Conservation (phyloP, 495 filamentous ascomycete species). For the Aspergillus taichungensis region DNA sequence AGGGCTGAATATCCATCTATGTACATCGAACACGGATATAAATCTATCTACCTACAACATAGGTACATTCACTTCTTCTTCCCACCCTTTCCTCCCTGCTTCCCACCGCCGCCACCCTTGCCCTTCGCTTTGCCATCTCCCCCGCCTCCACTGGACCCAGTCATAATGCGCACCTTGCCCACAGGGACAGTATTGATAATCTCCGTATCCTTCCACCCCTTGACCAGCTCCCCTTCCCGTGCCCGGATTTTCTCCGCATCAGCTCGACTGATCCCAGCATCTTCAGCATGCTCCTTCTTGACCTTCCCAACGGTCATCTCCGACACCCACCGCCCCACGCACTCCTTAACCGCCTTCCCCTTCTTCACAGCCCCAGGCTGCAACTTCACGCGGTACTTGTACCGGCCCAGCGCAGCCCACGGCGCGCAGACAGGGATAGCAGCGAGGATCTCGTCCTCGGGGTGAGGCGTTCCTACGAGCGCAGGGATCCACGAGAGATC, state of each 20-base stretch:
- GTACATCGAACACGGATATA: neutral
- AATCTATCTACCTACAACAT: neutral
- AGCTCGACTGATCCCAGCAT: constrained; percentile 44
- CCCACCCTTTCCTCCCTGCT: constrained; percentile 36
- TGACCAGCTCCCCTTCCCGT: constrained; percentile 72
- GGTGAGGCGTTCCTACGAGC: constrained; percentile 66
- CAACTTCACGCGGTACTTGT: constrained; percentile 86
- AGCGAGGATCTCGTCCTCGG: constrained; percentile 81
- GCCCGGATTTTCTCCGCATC: constrained; percentile 75
- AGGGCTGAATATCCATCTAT: neutral
- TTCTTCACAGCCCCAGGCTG: constrained; percentile 89
- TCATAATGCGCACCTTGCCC: constrained; percentile 76
- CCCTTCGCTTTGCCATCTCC: constrained; percentile 39
- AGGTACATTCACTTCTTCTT: constrained; percentile 28
- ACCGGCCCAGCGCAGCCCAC: constrained; percentile 66
- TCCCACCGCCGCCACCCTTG: constrained; percentile 34
- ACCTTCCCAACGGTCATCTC: constrained; percentile 42
- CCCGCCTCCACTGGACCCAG: constrained; percentile 40
- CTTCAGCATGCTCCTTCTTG: constrained; percentile 40
- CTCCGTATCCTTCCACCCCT: constrained; percentile 71
- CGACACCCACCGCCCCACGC: constrained; percentile 62
- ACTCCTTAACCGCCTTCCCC: constrained; percentile 88
- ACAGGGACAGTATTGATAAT: constrained; percentile 75
- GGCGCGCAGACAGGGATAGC: constrained; percentile 87
- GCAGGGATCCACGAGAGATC: constrained; percentile 56